Evolutionary conservation across 2,329 filamentous ascomycete genomes (phyloP), one percentile per base, ranked within the genome.

Genomic region (Talaromyces sp.): DNA sequence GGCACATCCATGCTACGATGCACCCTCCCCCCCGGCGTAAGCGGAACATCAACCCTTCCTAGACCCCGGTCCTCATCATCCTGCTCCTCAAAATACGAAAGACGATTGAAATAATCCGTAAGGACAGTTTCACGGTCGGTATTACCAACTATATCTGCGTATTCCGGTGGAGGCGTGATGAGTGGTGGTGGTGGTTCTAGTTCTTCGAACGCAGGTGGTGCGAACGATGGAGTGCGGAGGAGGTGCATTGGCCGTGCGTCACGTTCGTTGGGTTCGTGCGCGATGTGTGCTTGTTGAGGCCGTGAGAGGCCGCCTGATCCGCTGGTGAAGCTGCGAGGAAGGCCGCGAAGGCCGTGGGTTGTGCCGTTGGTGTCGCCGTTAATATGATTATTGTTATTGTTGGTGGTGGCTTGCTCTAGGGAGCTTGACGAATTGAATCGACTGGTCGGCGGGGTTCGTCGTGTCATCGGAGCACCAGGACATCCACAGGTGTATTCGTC

Each of bases 181-280:
- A 89, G 72, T 0, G 87, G 85, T 53, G 88, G 88, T 3, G 89
- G 55, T 0, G 89, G 86, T 5, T 85, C 81, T 55, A 95, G 88
- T 5, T 90, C 90, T 61, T 94, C 87, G 67, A 96, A 96, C 0
- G 89, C 84, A 0, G 92, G 91, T 1, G 92, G 92, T 60, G 91
- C 91, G 75, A 91, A 96, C 0, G 90, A 95, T 0, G 92, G 92
- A 5, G 85, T 82, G 22, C 92, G 86, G 33, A 96, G 75, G 2
- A 96, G 81, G 70, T 96, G 92, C 54, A 96, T 95, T 0, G 92
- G 91, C 5, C 91, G 82, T 7, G 80, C 74, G 53, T 75, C 67
- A 55, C 77, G 70, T 31, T 51, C 46, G 46, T 40, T 57, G 15
- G 46, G 55, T 59, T 80, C 79, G 58, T 71, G 68, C 10, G 73